Evolutionary conservation across 495 filamentous ascomycete genomes (phyloP), one percentile per base, ranked within the genome.

Genomic region (Cercophora samala): DNA sequence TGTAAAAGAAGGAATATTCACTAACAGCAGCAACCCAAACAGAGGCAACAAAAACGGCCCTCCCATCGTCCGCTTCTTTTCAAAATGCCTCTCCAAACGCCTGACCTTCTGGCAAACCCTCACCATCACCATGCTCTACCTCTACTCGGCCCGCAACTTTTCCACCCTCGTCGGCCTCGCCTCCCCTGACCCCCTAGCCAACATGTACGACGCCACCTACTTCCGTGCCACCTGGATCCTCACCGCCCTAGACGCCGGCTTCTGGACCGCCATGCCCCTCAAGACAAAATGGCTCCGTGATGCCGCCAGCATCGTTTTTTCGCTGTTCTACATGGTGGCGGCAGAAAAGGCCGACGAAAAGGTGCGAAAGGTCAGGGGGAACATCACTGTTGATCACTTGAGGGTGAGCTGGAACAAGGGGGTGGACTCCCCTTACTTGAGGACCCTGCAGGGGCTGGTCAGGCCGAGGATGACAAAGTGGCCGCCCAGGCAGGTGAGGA

Each of bases 201-300:
- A 97, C 75, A 89, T 98, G 71, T 99, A 99, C 79, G 91, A 89
- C 58, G 84, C 92, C 58, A 88, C 91, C n/a, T 99, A 96, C 79
- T 99, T 97, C 78, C 89, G 96, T 59, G 96, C 95, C 72, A 98
- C 95, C 81, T 98, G 94, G 95, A 87, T 97, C 23, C 89, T 94
- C 52, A 99, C 95, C 0, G 95, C 92, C 0, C 77, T 99, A 65
- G 95, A 99, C 75, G 95, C 95, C 11, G 95, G 95, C 0, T 99
- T 97, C 77, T 99, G 95, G 95, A 96, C 93, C 0, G 96, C 95
- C 5, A 99, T 99, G 95, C 89, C 87, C 64, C 91, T 99, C 61
- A 85, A 85, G 58, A 86, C 82, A 63, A 93, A 92, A 71, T 93
- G 90, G 90, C 73, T 96, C 19, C 84, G 92, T 24, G 93, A 98